Base-by-base conservation (phyloP, 2,329 filamentous ascomycete genomes). In the Lasiodiplodia hormozganensis region DNA sequence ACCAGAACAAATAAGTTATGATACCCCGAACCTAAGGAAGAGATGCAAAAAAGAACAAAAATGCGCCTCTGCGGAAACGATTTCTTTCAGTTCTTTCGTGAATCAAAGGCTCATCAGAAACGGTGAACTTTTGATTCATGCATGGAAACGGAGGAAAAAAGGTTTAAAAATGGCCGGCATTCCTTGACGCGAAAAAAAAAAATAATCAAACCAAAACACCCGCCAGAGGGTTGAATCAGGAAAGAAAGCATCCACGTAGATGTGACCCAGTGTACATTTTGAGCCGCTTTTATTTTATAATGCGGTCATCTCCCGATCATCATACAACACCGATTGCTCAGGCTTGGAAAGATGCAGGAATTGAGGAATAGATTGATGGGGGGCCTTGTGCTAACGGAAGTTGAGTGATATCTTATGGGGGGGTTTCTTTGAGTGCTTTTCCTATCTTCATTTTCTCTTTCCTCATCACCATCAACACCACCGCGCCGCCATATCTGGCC, bases 1-100 rank as follows among this genome's bases (percentile, higher is more conserved):
- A 74, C 70, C 73, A 75, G 23, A 70, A 72, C 18, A 72, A 72
- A 51, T 69, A 70, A 56, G 43, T 47, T 47, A 62, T 68, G 60
- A 64, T 64, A 64, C 60, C 60, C 60, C 43, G 28, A 64, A 52
- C 31, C 60, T 52, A 38, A 52, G 31, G 52, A 34, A 56, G 18
- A 56, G 18, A 57, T 47, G 43, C 43, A 52, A 36, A 51, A 62
- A 21, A 62, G 57, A 49, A 40, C 18, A n/a, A 40, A 38, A 64
- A 36, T 14, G 12, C 47, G 23, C 40, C 16, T 64, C 60, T 6
- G 36, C 60, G 21, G 18, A 36, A 43, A n/a, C 54, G 36, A 12
- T 52, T 52, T 31, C 40, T 25, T 31, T 56, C 11, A 18, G 7
- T 56, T 12, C 38, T 64, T 18, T 64, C 47, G 21, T 62, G 43